Percentiles rank a stretch among this genome's conserved stretches.
phyloP scores from a whole-genome alignment of 768 basidiomycete species.

The Phanerodontia chrysosporium region DNA sequence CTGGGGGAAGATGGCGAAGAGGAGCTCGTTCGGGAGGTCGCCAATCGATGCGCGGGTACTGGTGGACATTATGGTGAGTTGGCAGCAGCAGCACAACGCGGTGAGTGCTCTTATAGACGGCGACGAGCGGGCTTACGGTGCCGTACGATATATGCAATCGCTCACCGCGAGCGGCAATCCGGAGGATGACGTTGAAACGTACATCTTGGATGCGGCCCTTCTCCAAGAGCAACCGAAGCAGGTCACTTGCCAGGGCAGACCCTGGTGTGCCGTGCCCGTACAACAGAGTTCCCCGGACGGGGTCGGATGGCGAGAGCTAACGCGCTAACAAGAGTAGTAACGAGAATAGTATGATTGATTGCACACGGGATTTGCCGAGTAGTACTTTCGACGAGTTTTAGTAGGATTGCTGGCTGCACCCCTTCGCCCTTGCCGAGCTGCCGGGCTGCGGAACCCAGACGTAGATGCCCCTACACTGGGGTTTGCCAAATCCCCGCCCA shows the following conservation, averaged over 20 bases:
- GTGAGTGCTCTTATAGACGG: too few relatives aligned
- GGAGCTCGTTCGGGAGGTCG: constrained; percentile 18
- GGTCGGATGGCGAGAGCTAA: neutral
- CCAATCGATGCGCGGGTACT: neutral
- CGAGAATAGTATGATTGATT: too few relatives aligned
- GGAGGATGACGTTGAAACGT: neutral
- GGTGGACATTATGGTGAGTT: neutral
- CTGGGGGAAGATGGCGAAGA: constrained; percentile 21
- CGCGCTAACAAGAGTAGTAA: too few relatives aligned
- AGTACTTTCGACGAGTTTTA: too few relatives aligned
- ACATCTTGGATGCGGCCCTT: neutral
- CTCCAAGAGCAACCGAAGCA: neutral
- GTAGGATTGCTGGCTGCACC: too few relatives aligned
- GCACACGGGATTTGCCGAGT: too few relatives aligned
- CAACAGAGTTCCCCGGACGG: neutral
- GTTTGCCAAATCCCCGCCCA: too few relatives aligned
- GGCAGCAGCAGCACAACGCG: neutral
- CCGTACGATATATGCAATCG: neutral
- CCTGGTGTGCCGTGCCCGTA: too few relatives aligned
- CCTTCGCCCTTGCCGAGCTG: too few relatives aligned
- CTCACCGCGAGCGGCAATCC: neutral
- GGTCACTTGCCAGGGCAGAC: neutral
- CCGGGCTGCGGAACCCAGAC: too few relatives aligned
- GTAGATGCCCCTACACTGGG: too few relatives aligned
- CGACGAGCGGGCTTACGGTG: neutral